Base-by-base conservation (phyloP, 306 rosid species). In the Ammopiptanthus mongolicus region DNA sequence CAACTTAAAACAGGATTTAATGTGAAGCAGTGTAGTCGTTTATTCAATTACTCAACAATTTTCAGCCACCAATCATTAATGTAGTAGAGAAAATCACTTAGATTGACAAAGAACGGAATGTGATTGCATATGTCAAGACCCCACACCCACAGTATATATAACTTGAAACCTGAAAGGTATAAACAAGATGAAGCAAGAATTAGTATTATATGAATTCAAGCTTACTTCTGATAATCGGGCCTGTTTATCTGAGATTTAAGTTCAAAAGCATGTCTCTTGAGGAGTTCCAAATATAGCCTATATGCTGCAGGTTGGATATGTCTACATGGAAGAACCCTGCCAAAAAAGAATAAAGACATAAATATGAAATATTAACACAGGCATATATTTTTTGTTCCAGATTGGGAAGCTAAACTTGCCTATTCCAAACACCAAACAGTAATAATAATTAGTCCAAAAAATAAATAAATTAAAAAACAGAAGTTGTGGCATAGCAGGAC, bases 301-400 rank as follows among this genome's bases (percentile, higher is more conserved):
- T 90, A 92, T 2, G 97, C 97, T 13, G 78, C 93, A 23, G 97
- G 97, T 78, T 88, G 96, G 67, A 77, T 82, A 71, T 75, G 83
- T 76, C 99, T 82, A 65, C 86, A 81, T 51, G 99, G 96, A 85
- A 90, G 82, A 69, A 95, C 98, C 89, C 99, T 95, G 91, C 42
- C 69, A 73, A 80, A 25, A 78, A 68, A 64, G 11, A 62, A 69
- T 5, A 42, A 36, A 9, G 19, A 15, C 6, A 65, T 51, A 33
- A 72, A 74, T 28, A 44, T 11, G 39, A 57, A 65, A 22, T 19
- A 47, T 37, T 8, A 72, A 23, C 59, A 60, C 14, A 31, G 18
- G 31, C 68, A 34, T 56, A 37, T 25, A 47, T 22, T 34, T 44
- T 10, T 29, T 6, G n/a, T 22, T 48, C 23, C 64, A 65, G 48